phyloP scores from a whole-genome alignment of 805 yeast genomes.

The Clavispora carvajalis region DNA sequence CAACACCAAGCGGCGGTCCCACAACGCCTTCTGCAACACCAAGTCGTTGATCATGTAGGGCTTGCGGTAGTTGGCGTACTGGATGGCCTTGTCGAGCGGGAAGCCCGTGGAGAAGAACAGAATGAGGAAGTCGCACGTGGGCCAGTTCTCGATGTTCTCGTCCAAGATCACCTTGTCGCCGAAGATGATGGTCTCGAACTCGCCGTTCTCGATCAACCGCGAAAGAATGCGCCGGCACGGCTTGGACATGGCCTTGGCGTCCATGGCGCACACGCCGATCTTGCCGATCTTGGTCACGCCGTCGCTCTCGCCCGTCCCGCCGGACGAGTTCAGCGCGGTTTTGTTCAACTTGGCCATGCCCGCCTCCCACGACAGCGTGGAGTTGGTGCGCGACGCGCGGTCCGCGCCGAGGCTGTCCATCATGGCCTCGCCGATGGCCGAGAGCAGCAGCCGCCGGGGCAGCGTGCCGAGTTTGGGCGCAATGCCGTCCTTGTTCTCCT shows the following conservation, averaged over 20 bases:
- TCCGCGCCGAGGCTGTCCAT: conserved; percentile 12
- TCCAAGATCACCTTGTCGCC: conserved; percentile 96
- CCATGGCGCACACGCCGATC: conserved; percentile 99
- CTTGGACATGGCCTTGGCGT: conserved; percentile 88
- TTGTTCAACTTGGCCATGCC: conserved; percentile 26
- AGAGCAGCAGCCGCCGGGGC: conserved; percentile 15
- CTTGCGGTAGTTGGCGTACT: conserved; percentile 80
- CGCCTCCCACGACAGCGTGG: conserved; percentile 16
- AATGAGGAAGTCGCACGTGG: conserved; percentile 92
- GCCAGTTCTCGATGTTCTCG: conserved; percentile 96
- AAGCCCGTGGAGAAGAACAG: conserved; percentile 94
- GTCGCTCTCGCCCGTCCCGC: conserved; percentile 25
- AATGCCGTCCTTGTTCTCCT: conserved; percentile 23
- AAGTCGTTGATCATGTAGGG: conserved; percentile 89
- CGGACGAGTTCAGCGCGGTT: conserved; percentile 32
- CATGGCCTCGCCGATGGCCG: conserved; percentile 13
- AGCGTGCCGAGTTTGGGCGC: conserved; percentile 9
- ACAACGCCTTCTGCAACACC: conserved; percentile 84
- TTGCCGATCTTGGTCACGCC: conserved; percentile 69
- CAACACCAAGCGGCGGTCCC: conserved; percentile 93
- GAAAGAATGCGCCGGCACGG: conserved; percentile 91
- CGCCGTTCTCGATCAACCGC: conserved; percentile 85
- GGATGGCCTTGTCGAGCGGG: conserved; percentile 92
- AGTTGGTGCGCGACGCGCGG: conserved; percentile 18
- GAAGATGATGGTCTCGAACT: conserved; percentile 92